Evolutionary conservation across 1,284 basidiomycete genomes (phyloP).

Genomic region (Blastosporella zonata): DNA sequence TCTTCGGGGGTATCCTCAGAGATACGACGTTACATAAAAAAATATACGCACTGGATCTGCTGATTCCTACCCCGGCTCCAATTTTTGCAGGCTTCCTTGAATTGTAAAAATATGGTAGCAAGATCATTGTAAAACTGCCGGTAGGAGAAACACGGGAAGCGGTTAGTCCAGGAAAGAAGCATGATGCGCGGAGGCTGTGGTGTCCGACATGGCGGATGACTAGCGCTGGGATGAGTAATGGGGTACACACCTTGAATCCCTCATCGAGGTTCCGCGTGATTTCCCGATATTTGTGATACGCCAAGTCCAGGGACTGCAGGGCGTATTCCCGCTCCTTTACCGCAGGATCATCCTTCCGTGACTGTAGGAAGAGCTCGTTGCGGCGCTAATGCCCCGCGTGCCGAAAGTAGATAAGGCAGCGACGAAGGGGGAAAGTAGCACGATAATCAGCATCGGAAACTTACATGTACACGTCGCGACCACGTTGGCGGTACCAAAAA

Average conservation of each 20-base stretch:
- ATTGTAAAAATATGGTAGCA: slow-evolving; percentile 63
- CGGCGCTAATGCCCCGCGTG: slow-evolving; percentile 44
- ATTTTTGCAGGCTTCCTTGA: slow-evolving; percentile 72
- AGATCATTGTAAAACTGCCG: slow-evolving; percentile 83
- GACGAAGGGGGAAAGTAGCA: not conserved
- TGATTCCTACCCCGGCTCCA: slow-evolving; percentile 72
- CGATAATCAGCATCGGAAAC: not conserved
- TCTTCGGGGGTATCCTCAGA: not conserved
- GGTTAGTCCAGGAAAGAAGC: slow-evolving; percentile 2
- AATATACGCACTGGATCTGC: slow-evolving; percentile 48
- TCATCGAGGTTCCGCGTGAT: slow-evolving; percentile 84
- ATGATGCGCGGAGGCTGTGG: not conserved
- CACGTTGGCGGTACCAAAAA: not conserved
- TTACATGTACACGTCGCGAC: not conserved
- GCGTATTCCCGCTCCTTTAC: slow-evolving; percentile 84
- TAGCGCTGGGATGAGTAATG: not conserved
- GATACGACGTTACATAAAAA: not conserved
- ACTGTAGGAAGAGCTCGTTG: slow-evolving; percentile 77
- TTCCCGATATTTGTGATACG: slow-evolving; percentile 88
- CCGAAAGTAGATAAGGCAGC: not conserved
- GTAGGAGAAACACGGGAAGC: not conserved
- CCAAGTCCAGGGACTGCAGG: slow-evolving; percentile 84
- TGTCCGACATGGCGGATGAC: not conserved
- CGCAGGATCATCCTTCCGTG: slow-evolving; percentile 74
- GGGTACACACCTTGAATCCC: slow-evolving; percentile 69